phyloP scores from a whole-genome alignment of 177 flowering plant species.

The Tripterygium wilfordii region DNA sequence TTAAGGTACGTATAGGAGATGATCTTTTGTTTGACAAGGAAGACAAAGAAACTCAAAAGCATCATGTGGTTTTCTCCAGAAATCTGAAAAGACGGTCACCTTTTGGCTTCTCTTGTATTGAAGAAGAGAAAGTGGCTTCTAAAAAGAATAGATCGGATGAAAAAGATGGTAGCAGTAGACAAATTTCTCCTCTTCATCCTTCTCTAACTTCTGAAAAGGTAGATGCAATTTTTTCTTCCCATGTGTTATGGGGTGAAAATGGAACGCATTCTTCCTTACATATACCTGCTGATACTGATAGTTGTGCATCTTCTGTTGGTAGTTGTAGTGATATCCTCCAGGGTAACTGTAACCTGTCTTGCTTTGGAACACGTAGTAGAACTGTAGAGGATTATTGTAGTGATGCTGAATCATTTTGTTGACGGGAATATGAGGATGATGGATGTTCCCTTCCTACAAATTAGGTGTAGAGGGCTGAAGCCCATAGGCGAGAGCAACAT shows the following conservation, averaged over 20 bases:
- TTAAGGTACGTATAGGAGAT: not conserved
- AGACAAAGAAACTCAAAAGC: not conserved
- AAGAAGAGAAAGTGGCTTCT: not conserved
- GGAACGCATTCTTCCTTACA: conserved; percentile 8
- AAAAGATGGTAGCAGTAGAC: not conserved
- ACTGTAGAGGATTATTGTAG: conserved; percentile 5
- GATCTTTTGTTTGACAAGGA: not conserved
- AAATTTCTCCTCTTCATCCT: not conserved
- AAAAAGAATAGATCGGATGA: conserved; percentile 7
- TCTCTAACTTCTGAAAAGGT: conserved; percentile 12
- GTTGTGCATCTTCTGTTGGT: conserved; percentile 19
- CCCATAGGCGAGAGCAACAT: conserved; percentile 14
- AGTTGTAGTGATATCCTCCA: conserved; percentile 13
- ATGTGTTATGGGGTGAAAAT: conserved; percentile 9
- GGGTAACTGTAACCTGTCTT: not conserved
- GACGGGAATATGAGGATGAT: not conserved
- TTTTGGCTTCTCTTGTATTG: not conserved
- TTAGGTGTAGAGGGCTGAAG: not conserved
- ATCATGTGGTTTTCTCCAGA: not conserved
- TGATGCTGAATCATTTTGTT: conserved; percentile 19
- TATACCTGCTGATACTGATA: conserved; percentile 5
- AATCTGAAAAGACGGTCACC: conserved; percentile 5
- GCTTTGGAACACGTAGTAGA: not conserved
- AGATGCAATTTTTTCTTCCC: conserved; percentile 12
- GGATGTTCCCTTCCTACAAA: not conserved